Percentiles rank a stretch among this genome's conserved stretches.
These are phyloP conservation scores for Stygiomarasmius scandens DNA, from an alignment of 1,284 basidiomycete species.

Conservation along the genomic window DNA sequence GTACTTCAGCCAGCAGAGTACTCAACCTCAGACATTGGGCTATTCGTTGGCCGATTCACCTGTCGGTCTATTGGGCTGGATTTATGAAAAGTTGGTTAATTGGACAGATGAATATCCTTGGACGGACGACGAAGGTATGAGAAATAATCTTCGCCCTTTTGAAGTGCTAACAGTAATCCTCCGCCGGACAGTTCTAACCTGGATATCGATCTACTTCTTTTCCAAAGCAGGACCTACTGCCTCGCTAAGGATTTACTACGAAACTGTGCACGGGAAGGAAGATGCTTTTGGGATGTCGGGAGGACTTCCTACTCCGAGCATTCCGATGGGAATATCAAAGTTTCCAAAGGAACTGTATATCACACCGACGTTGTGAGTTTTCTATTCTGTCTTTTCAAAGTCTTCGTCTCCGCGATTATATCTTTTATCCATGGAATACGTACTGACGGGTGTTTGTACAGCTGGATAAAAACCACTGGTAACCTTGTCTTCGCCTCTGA, in stretches of 20 bases:
- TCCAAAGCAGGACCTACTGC: constrained; percentile 49
- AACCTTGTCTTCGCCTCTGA: constrained; percentile 19
- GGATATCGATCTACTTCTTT: constrained; percentile 53
- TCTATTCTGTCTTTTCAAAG: not conserved
- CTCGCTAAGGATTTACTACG: constrained; percentile 47
- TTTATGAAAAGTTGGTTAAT: constrained; percentile 55
- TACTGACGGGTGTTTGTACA: no score
- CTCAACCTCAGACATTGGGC: constrained; percentile 58
- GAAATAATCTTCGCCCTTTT: not conserved
- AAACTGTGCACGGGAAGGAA: constrained; percentile 7
- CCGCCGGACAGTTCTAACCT: constrained; percentile 39
- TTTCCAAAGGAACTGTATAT: constrained; percentile 15
- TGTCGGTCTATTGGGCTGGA: constrained; percentile 56
- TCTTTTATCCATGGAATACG: no score
- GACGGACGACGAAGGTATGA: constrained; percentile 50
- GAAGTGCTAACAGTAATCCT: not conserved
- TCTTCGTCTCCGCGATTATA: no score
- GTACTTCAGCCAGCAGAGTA: constrained; percentile 46
- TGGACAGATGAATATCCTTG: constrained; percentile 54
- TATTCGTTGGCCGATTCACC: constrained; percentile 57
- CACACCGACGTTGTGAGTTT: constrained; percentile 11
- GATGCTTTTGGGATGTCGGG: not conserved
- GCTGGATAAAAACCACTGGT: constrained; percentile 14
- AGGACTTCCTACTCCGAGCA: constrained; percentile 8
- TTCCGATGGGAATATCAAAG: constrained; percentile 16